Evolutionary conservation across 108 stramenopile species (phyloP), one percentile per base, ranked within the genome.

Genomic region (Nitzschia inconspicua): DNA sequence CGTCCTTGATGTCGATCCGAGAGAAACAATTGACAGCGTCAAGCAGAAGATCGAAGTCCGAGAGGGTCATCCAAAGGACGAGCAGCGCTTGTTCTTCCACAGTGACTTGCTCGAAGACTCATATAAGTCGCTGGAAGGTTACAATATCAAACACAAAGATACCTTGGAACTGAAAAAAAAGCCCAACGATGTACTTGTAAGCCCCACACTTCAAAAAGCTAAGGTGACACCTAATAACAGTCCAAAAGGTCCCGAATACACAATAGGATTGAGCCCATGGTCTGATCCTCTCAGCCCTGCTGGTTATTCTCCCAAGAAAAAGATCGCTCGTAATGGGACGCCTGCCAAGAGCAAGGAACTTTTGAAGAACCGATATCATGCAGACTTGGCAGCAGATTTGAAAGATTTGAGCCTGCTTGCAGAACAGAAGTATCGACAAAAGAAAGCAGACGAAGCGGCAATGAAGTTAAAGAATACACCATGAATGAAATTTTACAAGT

Each of bases 41-140:
- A 65, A 66, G 36, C 8, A 19, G 16, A 14, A 35, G 7, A 19
- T 72, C 11, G 3, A 22, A 13, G 50, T 51, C 19, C 9, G 24
- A 6, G 22, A 50, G 22, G 37, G 25, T 16, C 51, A 66, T 44
- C 65, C 57, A 13, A 31, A 24, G 8, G 24, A 73, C n/a, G 40
- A 80, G 30, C 85, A 83, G 49, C 77, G 76, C 36, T 43, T 83
- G 37, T 75, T 75, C 49, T 81, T 80, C 57, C 70, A 83, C n/a
- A n/a, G n/a, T n/a, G n/a, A n/a, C n/a, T n/a, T n/a, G n/a, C n/a
- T n/a, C n/a, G n/a, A n/a, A n/a, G n/a, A n/a, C n/a, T n/a, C n/a
- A n/a, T n/a, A n/a, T n/a, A n/a, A n/a, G n/a, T n/a, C n/a, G n/a
- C n/a, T n/a, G n/a, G n/a, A n/a, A n/a, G 46, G 16, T 9, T 47